Evolutionary conservation across 345 rosid genomes (phyloP).

Genomic region (Ailanthus altissimus): DNA sequence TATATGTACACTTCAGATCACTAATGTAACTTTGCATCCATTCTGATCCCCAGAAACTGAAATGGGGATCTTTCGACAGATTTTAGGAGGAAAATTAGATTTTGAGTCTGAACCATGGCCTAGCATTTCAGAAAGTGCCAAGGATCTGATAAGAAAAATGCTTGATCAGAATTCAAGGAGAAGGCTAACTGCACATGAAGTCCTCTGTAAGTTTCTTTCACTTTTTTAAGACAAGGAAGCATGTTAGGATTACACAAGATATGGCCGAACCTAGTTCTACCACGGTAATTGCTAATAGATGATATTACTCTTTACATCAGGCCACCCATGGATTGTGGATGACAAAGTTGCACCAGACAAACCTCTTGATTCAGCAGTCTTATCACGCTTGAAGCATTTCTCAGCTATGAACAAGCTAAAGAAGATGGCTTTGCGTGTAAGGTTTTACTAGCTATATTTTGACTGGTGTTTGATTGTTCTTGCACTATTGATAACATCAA

Average conservation of each 20-base stretch:
- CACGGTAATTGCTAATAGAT: not conserved
- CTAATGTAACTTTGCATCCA: slow-evolving; percentile 14
- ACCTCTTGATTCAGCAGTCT: slow-evolving; percentile 76
- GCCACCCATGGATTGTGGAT: slow-evolving; percentile 84
- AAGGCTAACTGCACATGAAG: slow-evolving; percentile 76
- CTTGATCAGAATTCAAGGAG: slow-evolving; percentile 59
- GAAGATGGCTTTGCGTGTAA: slow-evolving; percentile 79
- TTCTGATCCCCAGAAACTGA: slow-evolving; percentile 55
- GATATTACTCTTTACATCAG: slow-evolving; percentile 32
- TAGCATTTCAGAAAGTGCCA: slow-evolving; percentile 68
- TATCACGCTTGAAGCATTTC: slow-evolving; percentile 69
- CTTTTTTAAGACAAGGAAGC: not conserved
- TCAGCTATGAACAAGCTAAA: slow-evolving; percentile 86
- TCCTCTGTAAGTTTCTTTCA: slow-evolving; percentile 54
- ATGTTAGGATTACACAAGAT: slow-evolving; percentile 1
- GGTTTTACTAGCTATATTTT: slow-evolving; percentile 23
- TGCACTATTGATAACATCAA: not conserved
- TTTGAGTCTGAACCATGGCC: slow-evolving; percentile 78
- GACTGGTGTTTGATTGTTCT: not conserved
- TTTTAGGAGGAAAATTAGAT: slow-evolving; percentile 65
- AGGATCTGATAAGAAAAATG: slow-evolving; percentile 74
- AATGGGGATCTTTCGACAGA: slow-evolving; percentile 70
- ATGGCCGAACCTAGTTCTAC: not conserved
- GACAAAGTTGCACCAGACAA: slow-evolving; percentile 79
- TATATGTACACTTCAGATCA: slow-evolving; percentile 2